A percentile compares a stretch with the other conserved stretches of the same genome.
Conservation (phyloP, 192 early-diverging fungal species). For the Coemansia furcata region DNA sequence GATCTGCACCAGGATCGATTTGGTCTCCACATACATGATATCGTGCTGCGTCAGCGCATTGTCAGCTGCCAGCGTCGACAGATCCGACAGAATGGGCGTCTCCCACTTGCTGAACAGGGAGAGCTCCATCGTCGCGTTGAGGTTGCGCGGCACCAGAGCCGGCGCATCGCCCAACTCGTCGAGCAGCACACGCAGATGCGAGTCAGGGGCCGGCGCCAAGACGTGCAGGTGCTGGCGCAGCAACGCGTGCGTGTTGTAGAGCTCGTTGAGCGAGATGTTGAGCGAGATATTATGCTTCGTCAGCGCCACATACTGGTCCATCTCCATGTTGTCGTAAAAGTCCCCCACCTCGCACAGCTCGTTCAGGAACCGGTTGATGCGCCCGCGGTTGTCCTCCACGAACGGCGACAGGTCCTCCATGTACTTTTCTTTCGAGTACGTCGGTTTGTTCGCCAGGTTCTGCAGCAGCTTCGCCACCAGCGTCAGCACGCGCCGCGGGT, state of each 20-base stretch:
- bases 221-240: slow-evolving; percentile 79
- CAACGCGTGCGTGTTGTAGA: slow-evolving; percentile 87
- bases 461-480: slow-evolving; percentile 93
- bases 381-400: slow-evolving; percentile 80
- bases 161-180: slow-evolving; percentile 75
- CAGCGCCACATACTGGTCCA: slow-evolving; percentile 96
- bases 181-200: slow-evolving; percentile 75
- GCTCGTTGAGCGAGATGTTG: slow-evolving; percentile 91
- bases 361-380: slow-evolving; percentile 86
- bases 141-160: slow-evolving; percentile 40
- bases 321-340: slow-evolving; percentile 94
- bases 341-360: slow-evolving; percentile 93
- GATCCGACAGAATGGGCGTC: slow-evolving; percentile 56
- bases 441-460: slow-evolving; percentile 92
- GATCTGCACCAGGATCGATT: slow-evolving; percentile 90
- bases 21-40: slow-evolving; percentile 94
- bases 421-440: slow-evolving; percentile 86
- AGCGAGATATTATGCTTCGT: slow-evolving; percentile 89
- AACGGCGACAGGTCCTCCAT: slow-evolving; percentile 90
- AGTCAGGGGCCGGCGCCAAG: slow-evolving; percentile 75
- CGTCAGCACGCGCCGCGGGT: slow-evolving; percentile 85
- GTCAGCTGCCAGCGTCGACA: slow-evolving; percentile 80
- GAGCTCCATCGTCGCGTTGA: slow-evolving; percentile 50
- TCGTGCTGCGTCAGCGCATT: slow-evolving; percentile 91
- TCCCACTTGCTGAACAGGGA: slow-evolving; percentile 49